Base-by-base conservation (phyloP, 139 green algal genomes). In the Micractinium conductrix region DNA sequence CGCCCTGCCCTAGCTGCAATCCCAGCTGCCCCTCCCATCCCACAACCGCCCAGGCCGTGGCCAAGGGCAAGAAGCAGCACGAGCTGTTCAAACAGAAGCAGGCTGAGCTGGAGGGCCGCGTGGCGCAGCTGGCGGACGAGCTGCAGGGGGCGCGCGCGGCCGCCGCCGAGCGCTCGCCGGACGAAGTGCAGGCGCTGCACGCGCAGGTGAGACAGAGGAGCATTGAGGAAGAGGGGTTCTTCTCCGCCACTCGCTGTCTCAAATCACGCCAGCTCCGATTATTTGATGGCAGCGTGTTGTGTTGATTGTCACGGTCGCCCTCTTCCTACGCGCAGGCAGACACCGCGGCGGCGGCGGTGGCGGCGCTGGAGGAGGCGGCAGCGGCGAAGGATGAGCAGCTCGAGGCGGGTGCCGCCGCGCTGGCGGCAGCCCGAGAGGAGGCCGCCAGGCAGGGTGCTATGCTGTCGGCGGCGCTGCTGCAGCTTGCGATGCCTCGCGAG, bases 21-120 rank as follows among this genome's bases (percentile, higher is more conserved):
- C 9, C 30, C 8, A 30, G 10, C n/a, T 70, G n/a, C 33, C n/a
- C 37, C 12, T 14, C 37, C 43, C 14, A 37, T 44, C 35, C 33
- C 65, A 3, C 69, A 5, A 24, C 2, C 33, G 7, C 62, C 30
- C 55, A 82, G 76, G 76, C 76, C 17, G 76, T 82, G 30, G 76
- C 62, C 37, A 82, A 82, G 76, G 76, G 76, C 76, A 82, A 82
- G 58, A 38, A 26, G 37, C 76, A 82, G 55, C 72, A 82, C 58
- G 30, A 72, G 37, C 26, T 72, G 76, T 65, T 82, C 38, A 55
- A 82, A 58, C 26, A 83, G 78, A 42, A 28, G n/a, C 62, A 83
- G 30, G 4, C 30, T 1, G 42, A 83, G 60, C 62, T 83, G 62
- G 62, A 83, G 43, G n/a, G 30, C 1, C 42, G 21, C 30, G 42